These are phyloP conservation scores for Ogataea minuta DNA, from an alignment of 805 yeast species.

Conservation along the genomic window DNA sequence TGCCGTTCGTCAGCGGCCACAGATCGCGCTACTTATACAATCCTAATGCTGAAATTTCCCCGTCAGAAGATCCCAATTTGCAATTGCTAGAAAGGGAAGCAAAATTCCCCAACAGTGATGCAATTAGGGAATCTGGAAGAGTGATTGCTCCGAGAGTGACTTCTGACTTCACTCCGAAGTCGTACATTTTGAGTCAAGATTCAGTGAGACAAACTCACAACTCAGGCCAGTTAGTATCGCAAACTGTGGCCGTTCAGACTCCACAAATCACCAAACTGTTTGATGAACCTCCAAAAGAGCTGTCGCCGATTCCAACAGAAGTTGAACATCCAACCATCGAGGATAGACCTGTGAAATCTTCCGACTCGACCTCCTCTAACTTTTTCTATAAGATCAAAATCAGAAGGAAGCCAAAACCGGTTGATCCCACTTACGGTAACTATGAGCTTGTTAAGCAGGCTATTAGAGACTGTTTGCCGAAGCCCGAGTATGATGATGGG, in stretches of 20 bases:
- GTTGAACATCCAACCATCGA: conserved; percentile 2
- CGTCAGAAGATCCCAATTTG: conserved; percentile 6
- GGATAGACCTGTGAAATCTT: conserved; percentile 11
- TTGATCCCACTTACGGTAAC: conserved; percentile 28
- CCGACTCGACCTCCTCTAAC: conserved; percentile 15
- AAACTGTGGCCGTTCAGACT: conserved; percentile 13
- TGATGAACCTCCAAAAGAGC: conserved; percentile 11
- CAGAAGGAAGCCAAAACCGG: conserved; percentile 22
- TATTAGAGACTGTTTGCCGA: conserved; percentile 34
- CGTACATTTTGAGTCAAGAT: conserved; percentile 21
- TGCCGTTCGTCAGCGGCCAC: conserved; percentile 8
- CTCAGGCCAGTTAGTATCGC: conserved; percentile 23
- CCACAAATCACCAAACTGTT: conserved; percentile 15
- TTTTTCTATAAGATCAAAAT: conserved; percentile 30
- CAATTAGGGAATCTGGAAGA: conserved; percentile 17
- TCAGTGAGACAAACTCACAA: conserved; percentile 21
- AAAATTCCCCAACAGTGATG: conserved; percentile 14
- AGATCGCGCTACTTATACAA: conserved; percentile 14
- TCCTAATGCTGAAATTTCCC: conserved; percentile 3
- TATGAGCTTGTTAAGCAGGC: conserved; percentile 37
- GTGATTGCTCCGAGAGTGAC: conserved; percentile 13
- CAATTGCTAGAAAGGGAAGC: conserved; percentile 14
- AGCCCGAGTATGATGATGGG: conserved; percentile 55
- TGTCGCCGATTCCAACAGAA: conserved; percentile 1
- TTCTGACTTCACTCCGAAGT: conserved; percentile 19